These are phyloP conservation scores for Colletotrichum theobromicola DNA, from an alignment of 2,329 filamentous ascomycete genomes.

Conservation along the genomic window DNA sequence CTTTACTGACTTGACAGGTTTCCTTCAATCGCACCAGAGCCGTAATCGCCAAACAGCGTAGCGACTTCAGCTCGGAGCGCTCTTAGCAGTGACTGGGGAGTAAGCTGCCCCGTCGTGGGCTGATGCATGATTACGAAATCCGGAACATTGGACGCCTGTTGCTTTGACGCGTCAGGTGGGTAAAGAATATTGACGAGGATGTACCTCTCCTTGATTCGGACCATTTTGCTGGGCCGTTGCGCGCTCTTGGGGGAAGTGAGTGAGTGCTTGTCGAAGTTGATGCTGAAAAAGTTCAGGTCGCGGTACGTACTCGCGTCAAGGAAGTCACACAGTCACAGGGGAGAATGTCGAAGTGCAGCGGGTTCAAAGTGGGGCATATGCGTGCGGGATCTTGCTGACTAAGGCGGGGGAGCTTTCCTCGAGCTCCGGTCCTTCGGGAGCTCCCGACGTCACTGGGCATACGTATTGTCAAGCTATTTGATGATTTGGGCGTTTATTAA, in stretches of 20 bases:
- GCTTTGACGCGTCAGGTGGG: constrained; percentile 58
- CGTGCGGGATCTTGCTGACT: constrained; percentile 3
- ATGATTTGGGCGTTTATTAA: background rate
- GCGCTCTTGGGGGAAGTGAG: background rate
- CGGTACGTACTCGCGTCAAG: background rate
- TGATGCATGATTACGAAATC: constrained; percentile 77
- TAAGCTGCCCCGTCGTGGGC: constrained; percentile 77
- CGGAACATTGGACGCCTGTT: constrained; percentile 46
- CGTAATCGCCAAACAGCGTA: constrained; percentile 87
- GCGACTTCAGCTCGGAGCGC: constrained; percentile 74
- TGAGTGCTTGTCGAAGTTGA: background rate
- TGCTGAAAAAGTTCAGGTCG: constrained; percentile 11
- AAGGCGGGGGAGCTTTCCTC: constrained; percentile 10
- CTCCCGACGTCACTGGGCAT: constrained; percentile 13
- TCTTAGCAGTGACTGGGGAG: constrained; percentile 67
- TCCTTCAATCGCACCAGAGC: constrained; percentile 74
- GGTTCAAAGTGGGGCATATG: background rate
- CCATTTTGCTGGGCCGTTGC: constrained; percentile 64
- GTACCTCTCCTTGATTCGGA: constrained; percentile 95
- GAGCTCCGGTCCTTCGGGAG: background rate
- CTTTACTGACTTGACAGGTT: constrained; percentile 66
- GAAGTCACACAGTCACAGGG: background rate
- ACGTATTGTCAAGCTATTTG: background rate
- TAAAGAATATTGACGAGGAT: constrained; percentile 95
- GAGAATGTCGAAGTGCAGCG: background rate